Evolutionary conservation across 2,329 filamentous ascomycete genomes (phyloP), one percentile per base, ranked within the genome.

Genomic region (Chalaropsis ovoidea): DNA sequence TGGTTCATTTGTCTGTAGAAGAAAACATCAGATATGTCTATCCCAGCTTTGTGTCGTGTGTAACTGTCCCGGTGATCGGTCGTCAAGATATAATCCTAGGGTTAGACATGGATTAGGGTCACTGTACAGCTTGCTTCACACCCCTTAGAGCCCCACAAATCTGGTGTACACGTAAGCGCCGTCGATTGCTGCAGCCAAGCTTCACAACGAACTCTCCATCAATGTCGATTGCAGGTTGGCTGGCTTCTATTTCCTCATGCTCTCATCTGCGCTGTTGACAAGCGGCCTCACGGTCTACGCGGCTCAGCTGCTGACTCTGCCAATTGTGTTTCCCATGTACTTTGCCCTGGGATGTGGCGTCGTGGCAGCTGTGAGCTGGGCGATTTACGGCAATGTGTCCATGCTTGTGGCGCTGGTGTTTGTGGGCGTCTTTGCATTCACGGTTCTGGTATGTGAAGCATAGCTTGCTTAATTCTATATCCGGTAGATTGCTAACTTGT

Each of bases 211-310:
- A 43, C 17, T 43, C 17, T 43, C 17, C 1, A 43, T 43, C 42
- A 43, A 43, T 1, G 15, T 15, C 4, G 8, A 47, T n/a, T 39
- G 35, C 35, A 39, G 35, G 1, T 6, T 7, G 35, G 3, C 11
- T 27, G 10, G 19, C 22, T 13, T 15, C 15, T 52, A 5, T 52
- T 27, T 7, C n/a, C 19, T 11, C 19, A 65, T 65, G 63, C 56
- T 54, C 13, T 56, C 64, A 6, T 35, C 47, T 13, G 27, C 42
- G n/a, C 22, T 66, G n/a, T 17, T 66, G 24, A 31, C 54, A 2
- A 47, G 64, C 22, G 64, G 64, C 4, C 22, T 66, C 39, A 42
- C 64, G 11, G 19, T 62, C 19, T 66, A 66, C 24, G 60, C 60
- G 17, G 64, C 64, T n/a, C 58, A 62, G 35, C 64, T 66, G 31